Base-by-base conservation (phyloP, 2,329 filamentous ascomycete genomes). In the Lachnellula occidentalis region DNA sequence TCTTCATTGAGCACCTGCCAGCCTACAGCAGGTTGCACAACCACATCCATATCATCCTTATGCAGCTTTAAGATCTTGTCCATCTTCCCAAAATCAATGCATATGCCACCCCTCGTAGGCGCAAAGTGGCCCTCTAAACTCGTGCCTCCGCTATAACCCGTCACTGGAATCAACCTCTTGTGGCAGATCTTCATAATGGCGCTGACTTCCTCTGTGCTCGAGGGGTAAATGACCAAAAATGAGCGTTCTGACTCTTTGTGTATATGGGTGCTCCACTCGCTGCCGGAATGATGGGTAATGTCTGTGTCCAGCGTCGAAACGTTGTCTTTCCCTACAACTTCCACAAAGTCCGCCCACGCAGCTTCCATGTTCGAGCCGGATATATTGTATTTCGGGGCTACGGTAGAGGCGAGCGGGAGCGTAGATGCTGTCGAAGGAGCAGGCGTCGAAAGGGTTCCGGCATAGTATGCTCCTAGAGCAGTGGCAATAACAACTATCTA, bases 81-180 rank as follows among this genome's bases (percentile, higher is more conserved):
- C 92, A 96, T 96, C 57, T 86, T 81, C 49, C 80, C 79, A 70
- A 96, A 95, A 71, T 96, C 90, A 64, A 96, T 80, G 64, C 88
- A 92, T 34, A 96, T 83, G 19, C 92, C 92, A 54, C 89, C 87
- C 61, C 85, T 77, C 15, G 90, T 96, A 2, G 90, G 83, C 1
- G 90, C 85, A 71, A 88, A 95, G 71, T 96, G 90, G 1, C 92
- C 92, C 72, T 96, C 92, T 34, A 96, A 76, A 65, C 87, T 92
- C 7, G 92, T 96, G 34, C 92, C 92, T 43, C 92, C 92, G 54
- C 86, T 90, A 73, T 91, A 95, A 2, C 86, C 87, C 3, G 89
- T 92, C 22, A 96, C 90, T 5, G 92, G 92, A 59, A 96, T 94
- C 54, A 79, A 78, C 41, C 92, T 78, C 66, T 76, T 72, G 70